phyloP scores from a whole-genome alignment of 345 rosid species.

The Viola odorata region DNA sequence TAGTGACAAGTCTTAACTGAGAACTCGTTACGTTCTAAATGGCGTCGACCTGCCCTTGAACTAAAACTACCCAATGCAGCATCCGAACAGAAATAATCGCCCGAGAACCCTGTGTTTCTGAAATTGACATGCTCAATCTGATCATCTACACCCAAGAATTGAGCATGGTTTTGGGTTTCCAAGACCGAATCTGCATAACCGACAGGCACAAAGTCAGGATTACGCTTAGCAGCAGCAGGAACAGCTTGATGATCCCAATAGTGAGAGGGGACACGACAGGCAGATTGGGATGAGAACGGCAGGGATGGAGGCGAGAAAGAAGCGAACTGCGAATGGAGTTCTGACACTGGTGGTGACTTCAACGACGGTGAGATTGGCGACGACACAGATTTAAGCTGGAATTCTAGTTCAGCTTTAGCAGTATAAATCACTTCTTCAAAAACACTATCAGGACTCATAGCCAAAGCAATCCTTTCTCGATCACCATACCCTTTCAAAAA shows the following conservation, averaged over 20 bases:
- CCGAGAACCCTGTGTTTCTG: conserved; percentile 25
- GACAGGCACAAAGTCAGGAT: conserved; percentile 14
- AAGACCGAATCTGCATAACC: conserved; percentile 24
- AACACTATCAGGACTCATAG: conserved; percentile 41
- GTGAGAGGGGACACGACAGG: conserved; percentile 19
- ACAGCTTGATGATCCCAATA: conserved; percentile 27
- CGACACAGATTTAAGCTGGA: not conserved
- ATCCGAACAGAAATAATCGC: conserved; percentile 31
- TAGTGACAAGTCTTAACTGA: conserved; percentile 52
- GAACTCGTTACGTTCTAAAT: conserved; percentile 26
- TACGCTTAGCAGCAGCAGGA: conserved; percentile 17
- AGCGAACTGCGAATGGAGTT: conserved; percentile 19
- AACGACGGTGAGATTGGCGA: conserved; percentile 28
- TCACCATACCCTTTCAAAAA: conserved; percentile 37
- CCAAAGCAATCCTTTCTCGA: conserved; percentile 38
- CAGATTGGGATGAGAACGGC: conserved; percentile 14
- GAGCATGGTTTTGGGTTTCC: conserved; percentile 33
- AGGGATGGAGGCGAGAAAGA: conserved; percentile 22
- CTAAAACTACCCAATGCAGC: conserved; percentile 21
- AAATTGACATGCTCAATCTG: conserved; percentile 30
- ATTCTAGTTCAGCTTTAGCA: conserved; percentile 35
- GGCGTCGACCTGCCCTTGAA: conserved; percentile 20
- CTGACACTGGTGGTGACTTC: conserved; percentile 21
- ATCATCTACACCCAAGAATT: conserved; percentile 37
- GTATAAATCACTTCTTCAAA: conserved; percentile 36